Base-by-base conservation (phyloP, 2,329 filamentous ascomycete species). In the Cladosporium sp. region DNA sequence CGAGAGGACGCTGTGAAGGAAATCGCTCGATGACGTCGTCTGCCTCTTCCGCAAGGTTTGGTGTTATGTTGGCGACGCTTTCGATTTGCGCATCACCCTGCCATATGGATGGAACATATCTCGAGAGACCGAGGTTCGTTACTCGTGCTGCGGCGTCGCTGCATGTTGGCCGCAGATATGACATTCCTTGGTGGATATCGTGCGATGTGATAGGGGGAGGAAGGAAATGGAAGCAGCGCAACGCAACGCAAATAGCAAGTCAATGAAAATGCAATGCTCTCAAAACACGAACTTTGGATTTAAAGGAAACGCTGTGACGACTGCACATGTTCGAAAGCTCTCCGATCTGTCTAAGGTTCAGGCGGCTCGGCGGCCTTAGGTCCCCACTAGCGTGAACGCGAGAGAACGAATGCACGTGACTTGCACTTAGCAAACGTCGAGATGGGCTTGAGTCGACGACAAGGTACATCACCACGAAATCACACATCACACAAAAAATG, bases 401-500 rank as follows among this genome's bases (percentile, higher is more conserved):
- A 46, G n/a, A 46, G 39, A 46, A 46, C 3, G 49, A 53, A 53
- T n/a, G 51, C 51, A 53, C 49, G 26, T 54, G 51, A 54, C 28
- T 18, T 25, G 11, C n/a, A 11, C 18, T 53, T 5, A 39, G 54
- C 54, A 57, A 43, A 58, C 32, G 54, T 46, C 58, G 18, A 36
- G 39, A n/a, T 28, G 23, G 49, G 26, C 51, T n/a, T 54, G 26
- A 18, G n/a, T 46, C 28, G 48, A 18, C 59, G 46, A 28, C 46
- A 21, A 80, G 54, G 79, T 79, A n/a, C 21, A 80, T 71, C 49
- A 28, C 46, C 21, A n/a, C 36, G 7, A 57, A n/a, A 34, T 18
- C 30, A 21, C 54, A 48, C 54, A 48, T 46, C 39, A 48, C 25
- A 54, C 30, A 26, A 60, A 65, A 46, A 23, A 75, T 73, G 73